phyloP scores from a whole-genome alignment of 306 rosid species.

The Cyamopsis tetragonoloba region DNA sequence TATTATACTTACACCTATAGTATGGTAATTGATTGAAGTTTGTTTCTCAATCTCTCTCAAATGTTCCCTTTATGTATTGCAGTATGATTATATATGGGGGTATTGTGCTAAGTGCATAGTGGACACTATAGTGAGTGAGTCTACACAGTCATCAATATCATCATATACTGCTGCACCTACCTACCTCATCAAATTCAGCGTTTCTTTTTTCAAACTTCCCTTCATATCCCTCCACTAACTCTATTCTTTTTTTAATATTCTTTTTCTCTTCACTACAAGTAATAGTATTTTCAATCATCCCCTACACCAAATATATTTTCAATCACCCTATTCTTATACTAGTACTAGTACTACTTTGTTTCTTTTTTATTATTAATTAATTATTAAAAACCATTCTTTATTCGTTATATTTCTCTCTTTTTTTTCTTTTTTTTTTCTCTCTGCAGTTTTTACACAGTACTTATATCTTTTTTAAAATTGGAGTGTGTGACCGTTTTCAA shows the following conservation, averaged over 20 bases:
- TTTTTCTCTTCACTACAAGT: neutral
- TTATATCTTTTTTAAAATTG: neutral
- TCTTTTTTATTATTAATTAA: neutral
- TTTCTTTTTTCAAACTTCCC: slow-evolving; percentile 82
- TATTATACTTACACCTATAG: too few relatives aligned
- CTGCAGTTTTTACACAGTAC: neutral
- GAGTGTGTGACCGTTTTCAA: slow-evolving; percentile 37
- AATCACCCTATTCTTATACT: too few relatives aligned
- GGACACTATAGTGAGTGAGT: slow-evolving; percentile 32
- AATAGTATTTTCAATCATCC: too few relatives aligned
- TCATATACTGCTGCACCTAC: slow-evolving; percentile 17
- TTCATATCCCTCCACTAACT: slow-evolving; percentile 91
- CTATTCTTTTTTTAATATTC: slow-evolving; percentile 28
- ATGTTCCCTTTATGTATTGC: neutral
- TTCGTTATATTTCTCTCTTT: too few relatives aligned
- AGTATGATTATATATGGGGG: neutral
- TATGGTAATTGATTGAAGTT: too few relatives aligned
- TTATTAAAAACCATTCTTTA: too few relatives aligned
- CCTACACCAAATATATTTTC: too few relatives aligned
- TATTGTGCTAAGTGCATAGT: slow-evolving; percentile 24
- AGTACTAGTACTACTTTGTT: too few relatives aligned
- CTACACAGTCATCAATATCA: slow-evolving; percentile 36
- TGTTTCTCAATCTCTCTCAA: too few relatives aligned
- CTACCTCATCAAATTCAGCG: slow-evolving; percentile 75
- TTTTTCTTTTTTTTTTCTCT: neutral